These are phyloP conservation scores for Massariosphaeria phaeospora DNA, from an alignment of 495 filamentous ascomycete species.

Conservation along the genomic window DNA sequence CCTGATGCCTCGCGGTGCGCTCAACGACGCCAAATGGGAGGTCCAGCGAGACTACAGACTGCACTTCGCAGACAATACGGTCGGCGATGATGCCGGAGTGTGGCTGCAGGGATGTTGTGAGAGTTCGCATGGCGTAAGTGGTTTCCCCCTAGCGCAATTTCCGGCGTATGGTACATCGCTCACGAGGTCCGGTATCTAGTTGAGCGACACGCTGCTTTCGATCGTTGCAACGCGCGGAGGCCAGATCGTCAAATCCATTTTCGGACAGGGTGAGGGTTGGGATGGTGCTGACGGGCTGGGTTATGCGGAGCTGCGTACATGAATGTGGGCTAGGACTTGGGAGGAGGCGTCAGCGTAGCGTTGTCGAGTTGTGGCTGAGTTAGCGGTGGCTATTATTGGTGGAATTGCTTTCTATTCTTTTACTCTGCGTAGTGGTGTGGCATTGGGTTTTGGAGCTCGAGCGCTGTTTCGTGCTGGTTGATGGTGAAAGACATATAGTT, in stretches of 20 bases:
- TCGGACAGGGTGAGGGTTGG: constrained; percentile 41
- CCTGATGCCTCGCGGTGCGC: constrained; percentile 54
- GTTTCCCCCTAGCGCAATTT: constrained; percentile 1
- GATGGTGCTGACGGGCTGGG: constrained; percentile 9
- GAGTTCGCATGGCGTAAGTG: constrained; percentile 78
- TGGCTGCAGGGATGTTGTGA: constrained; percentile 97
- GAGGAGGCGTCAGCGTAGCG: background rate
- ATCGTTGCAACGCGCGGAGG: constrained; percentile 70
- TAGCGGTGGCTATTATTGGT: constrained; percentile 4
- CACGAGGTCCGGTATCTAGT: constrained; percentile 39
- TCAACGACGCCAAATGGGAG: constrained; percentile 36
- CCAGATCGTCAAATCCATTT: constrained; percentile 73
- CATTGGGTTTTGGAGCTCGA: background rate
- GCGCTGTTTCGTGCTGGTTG: background rate
- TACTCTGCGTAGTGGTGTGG: background rate
- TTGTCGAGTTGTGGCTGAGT: constrained; percentile 14
- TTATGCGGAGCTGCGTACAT: constrained; percentile 17
- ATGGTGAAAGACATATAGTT: too few species aligned
- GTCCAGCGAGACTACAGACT: constrained; percentile 70
- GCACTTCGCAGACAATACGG: constrained; percentile 57
- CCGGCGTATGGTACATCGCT: constrained; percentile 1
- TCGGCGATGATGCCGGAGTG: constrained; percentile 61
- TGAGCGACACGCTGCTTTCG: constrained; percentile 75
- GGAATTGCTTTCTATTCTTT: background rate
- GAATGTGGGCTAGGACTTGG: background rate